phyloP scores from a whole-genome alignment of 148 eudicot species.

The Rhododendron ovatum region DNA sequence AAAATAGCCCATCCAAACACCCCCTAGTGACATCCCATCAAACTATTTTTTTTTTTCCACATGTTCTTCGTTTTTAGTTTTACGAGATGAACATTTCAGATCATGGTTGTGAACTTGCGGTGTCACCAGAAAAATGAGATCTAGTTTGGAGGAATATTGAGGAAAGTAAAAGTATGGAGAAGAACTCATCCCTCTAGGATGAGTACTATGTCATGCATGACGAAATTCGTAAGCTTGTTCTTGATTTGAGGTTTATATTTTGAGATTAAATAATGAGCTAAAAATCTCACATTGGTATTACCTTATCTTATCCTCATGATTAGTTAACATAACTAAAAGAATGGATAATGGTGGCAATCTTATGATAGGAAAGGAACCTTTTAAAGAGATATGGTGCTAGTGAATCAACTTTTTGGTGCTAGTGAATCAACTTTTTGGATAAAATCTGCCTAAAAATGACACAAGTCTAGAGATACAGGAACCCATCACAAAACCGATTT shows the following conservation, averaged over 20 bases:
- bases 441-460: not conserved
- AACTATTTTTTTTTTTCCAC: too few species aligned
- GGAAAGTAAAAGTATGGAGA: too few species aligned
- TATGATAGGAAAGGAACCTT: not conserved
- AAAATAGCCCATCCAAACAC: too few species aligned
- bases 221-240: not conserved
- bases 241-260: not conserved
- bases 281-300: not conserved
- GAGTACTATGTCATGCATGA: not conserved
- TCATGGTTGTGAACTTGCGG: not conserved
- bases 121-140: not conserved
- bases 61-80: too few species aligned
- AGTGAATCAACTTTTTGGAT: not conserved
- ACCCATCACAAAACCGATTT: too few species aligned
- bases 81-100: not conserved
- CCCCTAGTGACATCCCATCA: too few species aligned
- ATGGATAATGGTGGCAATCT: not conserved
- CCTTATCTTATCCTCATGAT: not conserved
- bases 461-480: not conserved
- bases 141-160: too few species aligned
- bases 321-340: not conserved
- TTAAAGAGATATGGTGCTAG: not conserved
- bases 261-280: not conserved
- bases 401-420: not conserved
- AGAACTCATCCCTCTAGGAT: not conserved